Conservation (phyloP, 345 rosid species). For the Chamaenerion angustifolium region DNA sequence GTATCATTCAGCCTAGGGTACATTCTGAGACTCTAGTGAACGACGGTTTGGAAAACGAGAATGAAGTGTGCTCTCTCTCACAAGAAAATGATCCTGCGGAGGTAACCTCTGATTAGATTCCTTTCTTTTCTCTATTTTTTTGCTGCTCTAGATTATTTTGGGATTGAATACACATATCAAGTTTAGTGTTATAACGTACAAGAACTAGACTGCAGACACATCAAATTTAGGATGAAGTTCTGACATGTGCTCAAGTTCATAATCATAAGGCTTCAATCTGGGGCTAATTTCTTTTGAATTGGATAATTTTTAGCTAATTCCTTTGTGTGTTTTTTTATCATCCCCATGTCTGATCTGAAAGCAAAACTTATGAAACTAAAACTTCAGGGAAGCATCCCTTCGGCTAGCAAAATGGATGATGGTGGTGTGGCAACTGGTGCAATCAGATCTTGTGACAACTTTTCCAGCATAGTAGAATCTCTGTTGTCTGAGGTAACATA, state of each 20-base stretch:
- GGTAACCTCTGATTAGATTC: no score
- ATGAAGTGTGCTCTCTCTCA: conserved; percentile 7
- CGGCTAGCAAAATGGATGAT: background rate
- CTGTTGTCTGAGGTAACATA: conserved; percentile 70
- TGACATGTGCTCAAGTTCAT: no score
- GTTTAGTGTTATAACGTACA: no score
- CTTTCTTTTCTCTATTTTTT: no score
- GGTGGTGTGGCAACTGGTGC: conserved; percentile 10
- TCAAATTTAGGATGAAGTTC: no score
- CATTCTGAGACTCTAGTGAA: conserved; percentile 15
- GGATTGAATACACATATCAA: no score
- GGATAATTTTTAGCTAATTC: conserved; percentile 1
- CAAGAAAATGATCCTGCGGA: background rate
- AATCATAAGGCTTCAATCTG: no score
- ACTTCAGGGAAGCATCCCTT: background rate
- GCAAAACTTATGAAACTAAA: background rate
- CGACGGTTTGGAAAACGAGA: conserved; percentile 20
- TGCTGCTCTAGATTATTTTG: no score
- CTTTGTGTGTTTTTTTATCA: background rate
- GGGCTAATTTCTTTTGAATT: background rate
- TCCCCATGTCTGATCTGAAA: background rate
- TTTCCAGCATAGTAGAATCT: conserved; percentile 23
- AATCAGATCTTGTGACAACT: conserved; percentile 18
- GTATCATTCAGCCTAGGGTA: conserved; percentile 13
- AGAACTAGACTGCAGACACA: no score